Conservation (phyloP, 345 rosid genomes). For the Bretschneidera sinensis region DNA sequence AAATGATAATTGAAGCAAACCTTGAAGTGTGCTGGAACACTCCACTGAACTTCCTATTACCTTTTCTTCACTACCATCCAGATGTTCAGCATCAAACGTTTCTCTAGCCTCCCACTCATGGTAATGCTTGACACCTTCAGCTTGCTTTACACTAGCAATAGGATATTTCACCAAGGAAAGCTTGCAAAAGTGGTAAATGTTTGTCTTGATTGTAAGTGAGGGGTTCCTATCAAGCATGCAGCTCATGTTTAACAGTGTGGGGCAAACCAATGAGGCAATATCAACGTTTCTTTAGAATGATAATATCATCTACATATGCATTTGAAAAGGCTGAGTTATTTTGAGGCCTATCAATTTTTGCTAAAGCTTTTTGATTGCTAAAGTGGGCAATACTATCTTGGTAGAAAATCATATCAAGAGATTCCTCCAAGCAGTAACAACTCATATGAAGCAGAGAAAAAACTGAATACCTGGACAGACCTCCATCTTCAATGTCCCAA, state of each 20-base stretch:
- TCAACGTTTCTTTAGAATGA: background rate
- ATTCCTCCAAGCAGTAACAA: background rate
- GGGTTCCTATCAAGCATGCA: conserved; percentile 46
- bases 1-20: conserved; percentile 25
- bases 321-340: too few species aligned
- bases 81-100: conserved; percentile 15
- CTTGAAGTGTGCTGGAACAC: conserved; percentile 29
- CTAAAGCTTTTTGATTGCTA: background rate
- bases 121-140: conserved; percentile 14
- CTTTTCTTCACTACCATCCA: conserved; percentile 21
- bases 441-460: background rate
- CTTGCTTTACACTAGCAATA: conserved; percentile 23
- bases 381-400: background rate
- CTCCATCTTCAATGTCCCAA: conserved; percentile 86
- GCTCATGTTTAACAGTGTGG: conserved; percentile 5
- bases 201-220: conserved; percentile 46
- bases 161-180: conserved; percentile 73
- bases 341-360: too few species aligned
- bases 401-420: background rate
- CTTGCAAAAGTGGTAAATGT: conserved; percentile 91
- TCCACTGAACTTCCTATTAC: conserved; percentile 20
- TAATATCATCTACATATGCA: too few species aligned
- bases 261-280: background rate
- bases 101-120: conserved; percentile 28
- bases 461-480: conserved; percentile 57